Conservation (phyloP, 2,329 filamentous ascomycete species). For the Colletotrichum neosansevieriae region DNA sequence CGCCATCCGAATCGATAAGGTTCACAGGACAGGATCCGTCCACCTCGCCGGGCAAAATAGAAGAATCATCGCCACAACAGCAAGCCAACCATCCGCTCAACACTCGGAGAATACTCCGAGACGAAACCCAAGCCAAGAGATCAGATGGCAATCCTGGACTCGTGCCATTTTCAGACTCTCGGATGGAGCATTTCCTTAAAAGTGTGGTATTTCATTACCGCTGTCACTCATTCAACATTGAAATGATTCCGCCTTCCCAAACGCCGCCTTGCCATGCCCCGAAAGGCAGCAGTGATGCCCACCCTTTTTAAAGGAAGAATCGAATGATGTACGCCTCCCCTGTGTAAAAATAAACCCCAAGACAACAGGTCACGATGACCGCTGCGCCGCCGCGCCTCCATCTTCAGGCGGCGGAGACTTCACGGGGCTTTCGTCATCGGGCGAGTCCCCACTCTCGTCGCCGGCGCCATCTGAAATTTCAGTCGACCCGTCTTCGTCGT, state of each 20-base stretch:
- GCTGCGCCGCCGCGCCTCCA: not conserved
- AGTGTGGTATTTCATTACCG: constrained; percentile 39
- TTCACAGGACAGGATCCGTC: too few species aligned
- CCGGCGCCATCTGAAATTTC: constrained; percentile 44
- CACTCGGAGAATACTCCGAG: too few species aligned
- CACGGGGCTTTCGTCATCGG: constrained; percentile 37
- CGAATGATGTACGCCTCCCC: constrained; percentile 1
- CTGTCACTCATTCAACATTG: constrained; percentile 33
- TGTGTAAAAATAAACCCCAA: not conserved
- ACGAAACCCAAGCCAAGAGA: too few species aligned
- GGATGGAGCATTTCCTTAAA: not conserved
- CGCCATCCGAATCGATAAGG: too few species aligned
- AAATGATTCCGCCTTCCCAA: constrained; percentile 28
- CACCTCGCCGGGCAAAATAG: too few species aligned
- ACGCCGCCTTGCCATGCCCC: constrained; percentile 39
- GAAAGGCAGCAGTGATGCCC: constrained; percentile 35
- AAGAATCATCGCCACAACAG: too few species aligned
- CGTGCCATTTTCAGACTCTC: too few species aligned
- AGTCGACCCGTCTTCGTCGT: constrained; percentile 51
- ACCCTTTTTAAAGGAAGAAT: constrained; percentile 33
- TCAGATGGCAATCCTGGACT: too few species aligned
- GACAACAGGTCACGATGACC: not conserved
- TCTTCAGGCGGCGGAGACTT: constrained; percentile 24
- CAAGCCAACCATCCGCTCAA: too few species aligned
- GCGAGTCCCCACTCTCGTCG: constrained; percentile 42